A percentile compares a stretch with the other conserved stretches of the same genome.
Evolutionary conservation across 2,329 filamentous ascomycete species (phyloP).

Genomic region (Spiromastix sp.): DNA sequence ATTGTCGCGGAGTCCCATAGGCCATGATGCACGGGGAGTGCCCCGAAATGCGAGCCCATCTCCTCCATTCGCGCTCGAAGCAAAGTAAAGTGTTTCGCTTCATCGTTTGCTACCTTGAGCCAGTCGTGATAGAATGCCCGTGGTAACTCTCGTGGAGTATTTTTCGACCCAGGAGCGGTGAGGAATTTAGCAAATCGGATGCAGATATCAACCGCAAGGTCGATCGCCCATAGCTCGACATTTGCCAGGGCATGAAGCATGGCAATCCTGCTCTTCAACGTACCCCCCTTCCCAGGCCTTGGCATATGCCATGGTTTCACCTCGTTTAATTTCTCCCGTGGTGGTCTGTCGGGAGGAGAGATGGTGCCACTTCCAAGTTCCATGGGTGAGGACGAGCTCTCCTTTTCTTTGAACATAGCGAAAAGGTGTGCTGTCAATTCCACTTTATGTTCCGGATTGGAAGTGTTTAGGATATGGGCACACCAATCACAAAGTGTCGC

Average conservation of each 20-base stretch:
- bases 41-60: slow-evolving; percentile 35
- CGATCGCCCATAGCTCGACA: slow-evolving; percentile 40
- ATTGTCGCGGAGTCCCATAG: slow-evolving; percentile 35
- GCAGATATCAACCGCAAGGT: slow-evolving; percentile 39
- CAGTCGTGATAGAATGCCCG: slow-evolving; percentile 39
- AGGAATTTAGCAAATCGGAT: slow-evolving; percentile 37
- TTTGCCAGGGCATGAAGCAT: slow-evolving; percentile 41
- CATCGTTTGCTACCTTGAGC: slow-evolving; percentile 39
- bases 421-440: slow-evolving; percentile 37
- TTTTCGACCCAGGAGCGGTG: slow-evolving; percentile 18
- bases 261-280: slow-evolving; percentile 33
- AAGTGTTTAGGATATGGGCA: slow-evolving; percentile 35
- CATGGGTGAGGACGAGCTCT: slow-evolving; percentile 32
- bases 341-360: slow-evolving; percentile 30
- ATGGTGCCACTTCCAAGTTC: slow-evolving; percentile 29
- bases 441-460: slow-evolving; percentile 38
- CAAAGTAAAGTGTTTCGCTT: slow-evolving; percentile 40
- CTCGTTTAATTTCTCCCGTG: slow-evolving; percentile 29
- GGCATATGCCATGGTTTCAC: slow-evolving; percentile 33
- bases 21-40: slow-evolving; percentile 37
- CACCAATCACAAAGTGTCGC: slow-evolving; percentile 40
- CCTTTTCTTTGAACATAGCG: slow-evolving; percentile 29
- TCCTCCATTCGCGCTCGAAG: slow-evolving; percentile 36
- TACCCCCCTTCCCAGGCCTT: slow-evolving; percentile 32
- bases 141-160: slow-evolving; percentile 28